These are phyloP conservation scores for Linnemannia exigua DNA, from an alignment of 192 early-diverging fungal genomes.

Conservation along the genomic window DNA sequence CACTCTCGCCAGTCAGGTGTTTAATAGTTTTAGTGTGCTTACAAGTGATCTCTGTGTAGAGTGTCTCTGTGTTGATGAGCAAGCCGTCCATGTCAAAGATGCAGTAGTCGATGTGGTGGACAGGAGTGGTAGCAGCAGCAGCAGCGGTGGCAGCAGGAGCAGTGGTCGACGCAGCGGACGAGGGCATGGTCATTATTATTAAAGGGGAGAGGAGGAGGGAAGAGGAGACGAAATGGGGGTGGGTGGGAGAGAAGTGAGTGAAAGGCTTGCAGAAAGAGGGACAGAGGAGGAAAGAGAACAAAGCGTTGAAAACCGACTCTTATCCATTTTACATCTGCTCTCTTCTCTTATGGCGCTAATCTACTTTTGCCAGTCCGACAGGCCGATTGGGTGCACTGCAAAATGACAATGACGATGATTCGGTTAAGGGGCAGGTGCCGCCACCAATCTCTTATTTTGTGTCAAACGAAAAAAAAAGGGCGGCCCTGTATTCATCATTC, in stretches of 20 bases:
- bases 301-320: background rate
- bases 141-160: background rate
- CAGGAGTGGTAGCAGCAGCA: background rate
- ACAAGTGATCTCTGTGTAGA: slow-evolving; percentile 91
- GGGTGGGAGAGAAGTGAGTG: background rate
- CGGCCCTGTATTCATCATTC: no score
- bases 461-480: no score
- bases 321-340: background rate
- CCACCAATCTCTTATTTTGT: background rate
- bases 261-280: background rate
- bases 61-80: slow-evolving; percentile 87
- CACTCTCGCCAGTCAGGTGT: slow-evolving; percentile 13
- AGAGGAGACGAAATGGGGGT: background rate
- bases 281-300: background rate
- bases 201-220: background rate
- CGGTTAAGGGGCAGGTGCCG: background rate
- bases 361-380: background rate
- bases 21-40: slow-evolving; percentile 31
- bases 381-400: no score
- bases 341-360: background rate
- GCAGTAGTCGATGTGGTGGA: slow-evolving; percentile 69
- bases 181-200: slow-evolving; percentile 18
- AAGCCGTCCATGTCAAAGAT: slow-evolving; percentile 90
- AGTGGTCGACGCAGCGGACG: background rate
- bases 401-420: no score